A percentile compares a stretch with the other conserved stretches of the same genome.
These are phyloP conservation scores for Ceratobasidium sp. DNA, from an alignment of 1,284 basidiomycete species.

Conservation along the genomic window DNA sequence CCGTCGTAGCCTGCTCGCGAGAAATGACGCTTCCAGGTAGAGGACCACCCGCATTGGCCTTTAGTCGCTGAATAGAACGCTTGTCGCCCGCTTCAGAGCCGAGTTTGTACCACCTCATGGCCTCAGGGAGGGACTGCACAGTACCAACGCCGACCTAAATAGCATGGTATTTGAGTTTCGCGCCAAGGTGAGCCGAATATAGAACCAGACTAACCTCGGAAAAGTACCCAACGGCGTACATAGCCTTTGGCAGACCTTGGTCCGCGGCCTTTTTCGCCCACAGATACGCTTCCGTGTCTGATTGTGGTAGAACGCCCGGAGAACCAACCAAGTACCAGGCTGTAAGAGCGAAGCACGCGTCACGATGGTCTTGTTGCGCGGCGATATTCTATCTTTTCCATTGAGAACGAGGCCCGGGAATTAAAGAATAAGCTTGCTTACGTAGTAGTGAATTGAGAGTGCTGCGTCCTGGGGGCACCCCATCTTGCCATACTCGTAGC, in stretches of 20 bases:
- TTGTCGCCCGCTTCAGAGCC: slow-evolving; percentile 97
- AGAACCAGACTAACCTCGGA: slow-evolving; percentile 69
- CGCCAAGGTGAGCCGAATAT: background rate
- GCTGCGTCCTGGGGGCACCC: slow-evolving; percentile 98
- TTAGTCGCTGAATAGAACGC: slow-evolving; percentile 90
- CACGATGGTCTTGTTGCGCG: slow-evolving; percentile 95
- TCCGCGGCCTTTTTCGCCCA: slow-evolving; percentile 95
- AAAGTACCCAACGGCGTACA: slow-evolving; percentile 99
- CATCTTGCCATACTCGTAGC: slow-evolving; percentile 99
- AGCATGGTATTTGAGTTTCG: slow-evolving; percentile 6
- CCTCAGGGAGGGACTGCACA: slow-evolving; percentile 73
- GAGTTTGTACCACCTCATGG: slow-evolving; percentile 87
- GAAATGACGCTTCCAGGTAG: slow-evolving; percentile 49
- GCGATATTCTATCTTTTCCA: slow-evolving; percentile 83
- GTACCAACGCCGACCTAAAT: slow-evolving; percentile 84
- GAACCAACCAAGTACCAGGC: slow-evolving; percentile 99
- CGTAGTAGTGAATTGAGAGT: slow-evolving; percentile 98
- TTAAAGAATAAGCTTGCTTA: slow-evolving; percentile 59
- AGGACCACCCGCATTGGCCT: slow-evolving; percentile 66
- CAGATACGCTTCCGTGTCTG: slow-evolving; percentile 96
- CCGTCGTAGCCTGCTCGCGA: slow-evolving; percentile 56
- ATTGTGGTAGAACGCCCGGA: slow-evolving; percentile 96
- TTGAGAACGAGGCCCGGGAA: slow-evolving; percentile 33
- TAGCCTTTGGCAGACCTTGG: slow-evolving; percentile 89
- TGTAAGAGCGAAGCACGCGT: slow-evolving; percentile 97